A percentile compares a stretch with the other conserved stretches of the same genome.
Evolutionary conservation across 306 rosid species (phyloP).

Genomic region (Trifolium pratense): DNA sequence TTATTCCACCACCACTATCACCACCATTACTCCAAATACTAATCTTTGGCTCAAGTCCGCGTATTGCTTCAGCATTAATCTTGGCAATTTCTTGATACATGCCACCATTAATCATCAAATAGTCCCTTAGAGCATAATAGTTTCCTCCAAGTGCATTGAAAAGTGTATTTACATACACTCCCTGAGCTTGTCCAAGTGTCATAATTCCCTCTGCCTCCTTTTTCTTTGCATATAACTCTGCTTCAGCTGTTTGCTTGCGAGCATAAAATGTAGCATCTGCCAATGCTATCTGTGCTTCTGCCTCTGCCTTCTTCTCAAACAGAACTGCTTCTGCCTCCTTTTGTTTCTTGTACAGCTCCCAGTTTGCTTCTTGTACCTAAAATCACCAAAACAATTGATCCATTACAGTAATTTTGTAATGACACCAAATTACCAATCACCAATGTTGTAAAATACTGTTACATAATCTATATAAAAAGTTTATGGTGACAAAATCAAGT

Average conservation of each 20-base stretch:
- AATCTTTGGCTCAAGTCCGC: conserved; percentile 49
- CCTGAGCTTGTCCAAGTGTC: conserved; percentile 42
- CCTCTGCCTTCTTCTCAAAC: conserved; percentile 45
- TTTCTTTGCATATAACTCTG: conserved; percentile 39
- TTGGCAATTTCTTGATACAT: conserved; percentile 48
- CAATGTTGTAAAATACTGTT: too few relatives aligned
- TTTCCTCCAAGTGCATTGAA: conserved; percentile 39
- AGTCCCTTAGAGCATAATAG: conserved; percentile 41
- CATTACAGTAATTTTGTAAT: too few relatives aligned
- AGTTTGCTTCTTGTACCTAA: neutral
- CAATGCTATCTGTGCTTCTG: conserved; percentile 42
- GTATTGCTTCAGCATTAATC: conserved; percentile 45
- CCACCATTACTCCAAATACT: conserved; percentile 46
- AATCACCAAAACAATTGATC: neutral
- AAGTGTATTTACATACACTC: conserved; percentile 37
- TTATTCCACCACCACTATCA: neutral
- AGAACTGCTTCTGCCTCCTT: conserved; percentile 24
- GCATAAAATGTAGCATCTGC: conserved; percentile 42
- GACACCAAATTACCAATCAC: too few relatives aligned
- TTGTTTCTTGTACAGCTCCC: neutral
- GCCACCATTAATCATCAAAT: conserved; percentile 44
- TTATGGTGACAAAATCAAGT: too few relatives aligned
- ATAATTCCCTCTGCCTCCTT: conserved; percentile 31
- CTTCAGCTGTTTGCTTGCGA: conserved; percentile 41
- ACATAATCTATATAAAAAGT: too few relatives aligned